Evolutionary conservation across 1,284 basidiomycete genomes (phyloP), one percentile per base, ranked within the genome.

Genomic region (Coniferiporia sulphurascens): DNA sequence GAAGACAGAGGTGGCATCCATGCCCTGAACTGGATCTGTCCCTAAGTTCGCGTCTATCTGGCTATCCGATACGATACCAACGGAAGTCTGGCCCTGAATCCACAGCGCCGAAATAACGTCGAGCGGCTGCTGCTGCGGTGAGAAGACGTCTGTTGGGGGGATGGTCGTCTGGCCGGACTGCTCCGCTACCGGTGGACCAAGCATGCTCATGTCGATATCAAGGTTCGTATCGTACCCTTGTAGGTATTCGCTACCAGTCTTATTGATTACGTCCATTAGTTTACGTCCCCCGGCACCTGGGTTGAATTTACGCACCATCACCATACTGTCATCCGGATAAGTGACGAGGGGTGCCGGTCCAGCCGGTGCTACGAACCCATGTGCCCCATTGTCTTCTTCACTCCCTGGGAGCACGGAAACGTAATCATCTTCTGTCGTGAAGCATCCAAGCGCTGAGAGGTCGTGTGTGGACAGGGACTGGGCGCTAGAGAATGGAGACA

Each of bases 221-320:
- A 46, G 44, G 51, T 52, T 52, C 35, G 51, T 41, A 27, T 41
- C 51, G 34, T 52, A 52, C n/a, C n/a, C 9, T 52, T 52, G 17
- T 19, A 38, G 35, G 17, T 8, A 41, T 19, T 52, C 51, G 41
- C 38, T 21, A 22, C 41, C 22, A 41, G 21, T 21, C 17, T 35
- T 38, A 36, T 36, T 27, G 13, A 12, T 5, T 41, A 12, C 7
- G 35, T 48, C 9, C 12, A 19, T 17, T 2, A 22, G 32, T 50
- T 13, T 13, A 27, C 27, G 27, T 3, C 27, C 27, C 3, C 5
- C 27, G 27, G 27, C 3, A 27, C 27, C 27, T 27, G 27, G 27
- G 27, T 5, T 2, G 5, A 5, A 27, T 27, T 3, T 27, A 27
- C 38, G 38, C 15, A 41, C 38, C 38, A 41, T 41, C 9, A 8